Conservation (phyloP, 2,329 filamentous ascomycete species). For the Meredithiella fracta region DNA sequence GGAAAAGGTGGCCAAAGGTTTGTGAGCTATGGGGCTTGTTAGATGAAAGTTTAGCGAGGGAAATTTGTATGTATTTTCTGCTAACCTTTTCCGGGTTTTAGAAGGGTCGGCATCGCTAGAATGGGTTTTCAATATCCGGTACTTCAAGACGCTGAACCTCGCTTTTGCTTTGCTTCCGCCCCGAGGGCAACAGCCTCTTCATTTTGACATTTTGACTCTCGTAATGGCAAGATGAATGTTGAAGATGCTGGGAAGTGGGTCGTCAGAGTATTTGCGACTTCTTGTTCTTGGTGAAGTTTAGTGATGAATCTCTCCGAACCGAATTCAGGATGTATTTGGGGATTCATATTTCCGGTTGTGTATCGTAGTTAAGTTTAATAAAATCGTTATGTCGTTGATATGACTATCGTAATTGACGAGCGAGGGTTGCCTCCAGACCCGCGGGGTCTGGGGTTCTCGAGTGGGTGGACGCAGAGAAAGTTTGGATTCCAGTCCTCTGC, state of each 20-base stretch:
- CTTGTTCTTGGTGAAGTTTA: conserved; percentile 33
- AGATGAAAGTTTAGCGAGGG: conserved; percentile 9
- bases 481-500: no score
- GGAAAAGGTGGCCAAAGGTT: conserved; percentile 41
- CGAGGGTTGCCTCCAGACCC: conserved; percentile 10
- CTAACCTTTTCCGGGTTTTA: neutral
- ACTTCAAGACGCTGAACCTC: conserved; percentile 25
- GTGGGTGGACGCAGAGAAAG: no score
- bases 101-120: conserved; percentile 3
- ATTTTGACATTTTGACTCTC: conserved; percentile 24
- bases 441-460: conserved; percentile 6
- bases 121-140: conserved; percentile 21
- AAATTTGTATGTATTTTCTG: neutral
- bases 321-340: conserved; percentile 30
- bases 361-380: neutral
- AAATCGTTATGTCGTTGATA: no score
- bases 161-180: conserved; percentile 25
- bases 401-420: no score
- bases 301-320: conserved; percentile 48
- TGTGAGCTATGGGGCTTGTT: conserved; percentile 21
- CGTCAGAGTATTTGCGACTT: conserved; percentile 26
- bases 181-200: conserved; percentile 16
- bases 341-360: no score
- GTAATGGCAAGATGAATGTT: conserved; percentile 34
- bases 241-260: conserved; percentile 17